phyloP scores from a whole-genome alignment of 2,329 filamentous ascomycete genomes.

The Cyphellophora europaea region DNA sequence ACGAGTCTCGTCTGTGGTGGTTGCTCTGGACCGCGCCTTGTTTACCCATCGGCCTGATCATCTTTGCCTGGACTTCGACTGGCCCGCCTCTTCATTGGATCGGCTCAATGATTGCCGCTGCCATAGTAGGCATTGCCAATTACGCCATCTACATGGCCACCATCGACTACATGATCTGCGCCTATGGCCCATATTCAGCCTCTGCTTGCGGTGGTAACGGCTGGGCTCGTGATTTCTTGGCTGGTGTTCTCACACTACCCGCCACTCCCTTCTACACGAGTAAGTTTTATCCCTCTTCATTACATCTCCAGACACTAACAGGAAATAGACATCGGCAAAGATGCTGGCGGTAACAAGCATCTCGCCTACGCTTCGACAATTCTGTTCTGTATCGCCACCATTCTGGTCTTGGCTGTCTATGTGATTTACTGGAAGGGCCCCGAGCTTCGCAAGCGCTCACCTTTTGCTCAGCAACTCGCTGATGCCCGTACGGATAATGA shows the following conservation, averaged over 20 bases:
- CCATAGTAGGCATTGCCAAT: conserved; percentile 55
- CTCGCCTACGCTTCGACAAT: conserved; percentile 56
- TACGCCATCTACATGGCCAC: conserved; percentile 56
- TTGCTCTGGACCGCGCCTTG: conserved; percentile 51
- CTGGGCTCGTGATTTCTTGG: conserved; percentile 56
- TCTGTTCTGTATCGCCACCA: conserved; percentile 51
- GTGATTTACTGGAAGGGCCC: conserved; percentile 59
- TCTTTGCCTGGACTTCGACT: conserved; percentile 52
- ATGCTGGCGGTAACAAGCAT: conserved; percentile 46
- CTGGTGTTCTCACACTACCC: conserved; percentile 53
- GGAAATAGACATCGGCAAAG: conserved; percentile 17
- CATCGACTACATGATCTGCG: conserved; percentile 56
- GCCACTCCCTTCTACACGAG: conserved; percentile 42
- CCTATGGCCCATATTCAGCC: conserved; percentile 57
- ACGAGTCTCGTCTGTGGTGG: conserved; percentile 54
- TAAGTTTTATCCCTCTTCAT: conserved; percentile 24
- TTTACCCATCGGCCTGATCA: conserved; percentile 52
- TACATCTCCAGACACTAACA: conserved; percentile 3
- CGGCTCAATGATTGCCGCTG: conserved; percentile 49
- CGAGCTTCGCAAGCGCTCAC: conserved; percentile 48
- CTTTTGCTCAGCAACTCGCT: conserved; percentile 56
- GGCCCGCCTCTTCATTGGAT: conserved; percentile 54
- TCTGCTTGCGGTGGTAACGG: conserved; percentile 60
- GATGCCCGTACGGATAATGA: conserved; percentile 25
- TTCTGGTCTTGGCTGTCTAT: conserved; percentile 56